phyloP scores from a whole-genome alignment of 768 basidiomycete species.

The Krasilnikovozyma curviuscula region DNA sequence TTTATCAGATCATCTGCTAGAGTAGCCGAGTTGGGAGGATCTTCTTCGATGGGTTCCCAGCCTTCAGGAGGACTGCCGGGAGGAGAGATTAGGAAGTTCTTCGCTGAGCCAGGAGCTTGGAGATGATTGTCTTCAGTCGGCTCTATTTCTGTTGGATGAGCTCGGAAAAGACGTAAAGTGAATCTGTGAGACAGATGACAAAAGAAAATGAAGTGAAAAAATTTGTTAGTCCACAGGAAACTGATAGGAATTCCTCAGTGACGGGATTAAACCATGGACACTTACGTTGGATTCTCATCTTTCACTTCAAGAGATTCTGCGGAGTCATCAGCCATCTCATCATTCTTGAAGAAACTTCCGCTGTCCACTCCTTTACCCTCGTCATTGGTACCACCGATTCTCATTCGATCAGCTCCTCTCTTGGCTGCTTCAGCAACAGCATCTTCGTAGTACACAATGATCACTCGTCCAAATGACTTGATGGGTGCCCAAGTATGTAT shows the following conservation, averaged over 20 bases:
- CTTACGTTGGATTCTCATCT: no score
- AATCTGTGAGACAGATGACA: conserved; percentile 14
- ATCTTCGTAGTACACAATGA: conserved; percentile 47
- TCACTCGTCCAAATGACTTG: conserved; percentile 56
- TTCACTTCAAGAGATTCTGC: background rate
- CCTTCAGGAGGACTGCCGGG: conserved; percentile 94
- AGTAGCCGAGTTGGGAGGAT: conserved; percentile 64
- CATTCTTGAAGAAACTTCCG: background rate
- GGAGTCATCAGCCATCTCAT: background rate
- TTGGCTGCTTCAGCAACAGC: conserved; percentile 6
- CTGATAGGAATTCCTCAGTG: background rate
- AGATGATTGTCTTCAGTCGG: conserved; percentile 32
- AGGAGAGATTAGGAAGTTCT: conserved; percentile 94
- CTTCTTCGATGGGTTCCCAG: conserved; percentile 81
- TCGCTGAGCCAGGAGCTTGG: conserved; percentile 57
- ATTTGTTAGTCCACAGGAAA: background rate
- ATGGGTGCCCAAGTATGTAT: conserved; percentile 86
- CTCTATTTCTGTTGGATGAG: conserved; percentile 20
- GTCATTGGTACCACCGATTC: conserved; percentile 16
- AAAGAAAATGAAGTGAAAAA: background rate
- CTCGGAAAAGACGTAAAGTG: conserved; percentile 24
- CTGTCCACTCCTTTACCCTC: conserved; percentile 44
- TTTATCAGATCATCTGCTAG: conserved; percentile 72
- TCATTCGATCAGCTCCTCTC: conserved; percentile 11
- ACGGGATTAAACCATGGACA: no score